A percentile compares a stretch with the other conserved stretches of the same genome.
Evolutionary conservation across 2,329 filamentous ascomycete genomes (phyloP).

Genomic region (Penicillium sp.): DNA sequence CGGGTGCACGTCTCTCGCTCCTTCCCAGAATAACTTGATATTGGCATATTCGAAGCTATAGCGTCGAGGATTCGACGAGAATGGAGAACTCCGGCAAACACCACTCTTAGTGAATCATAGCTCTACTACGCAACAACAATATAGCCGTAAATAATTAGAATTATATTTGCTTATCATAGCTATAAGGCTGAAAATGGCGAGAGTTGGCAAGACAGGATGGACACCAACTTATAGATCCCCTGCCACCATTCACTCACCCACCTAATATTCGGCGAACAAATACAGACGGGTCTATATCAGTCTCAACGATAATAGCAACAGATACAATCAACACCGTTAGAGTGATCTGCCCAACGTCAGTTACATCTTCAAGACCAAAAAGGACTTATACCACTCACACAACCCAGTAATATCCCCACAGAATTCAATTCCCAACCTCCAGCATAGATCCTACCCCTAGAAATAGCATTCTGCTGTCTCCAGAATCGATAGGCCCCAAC

Average conservation of each 20-base stretch:
- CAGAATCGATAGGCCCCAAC: constrained; percentile 61
- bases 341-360: constrained; percentile 17
- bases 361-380: not conserved
- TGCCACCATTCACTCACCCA: not conserved
- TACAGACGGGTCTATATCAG: constrained; percentile 1
- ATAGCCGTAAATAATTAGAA: not conserved
- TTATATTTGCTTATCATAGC: not conserved
- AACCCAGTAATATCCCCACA: constrained; percentile 46
- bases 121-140: not conserved
- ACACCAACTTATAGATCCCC: not conserved
- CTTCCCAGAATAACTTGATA: no score
- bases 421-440: constrained; percentile 59
- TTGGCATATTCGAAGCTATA: no score
- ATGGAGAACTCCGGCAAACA: no score
- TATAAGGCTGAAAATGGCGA: not conserved
- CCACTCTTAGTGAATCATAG: not conserved
- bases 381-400: constrained; percentile 44
- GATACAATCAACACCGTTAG: constrained; percentile 19
- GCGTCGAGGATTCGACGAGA: no score
- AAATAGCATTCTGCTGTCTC: constrained; percentile 59
- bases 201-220: not conserved
- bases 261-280: not conserved
- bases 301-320: constrained; percentile 19
- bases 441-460: constrained; percentile 55
- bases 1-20: no score